Percentiles rank a stretch among this genome's conserved stretches.
phyloP scores from a whole-genome alignment of 2,329 filamentous ascomycete genomes.

The Fusarium sororula region DNA sequence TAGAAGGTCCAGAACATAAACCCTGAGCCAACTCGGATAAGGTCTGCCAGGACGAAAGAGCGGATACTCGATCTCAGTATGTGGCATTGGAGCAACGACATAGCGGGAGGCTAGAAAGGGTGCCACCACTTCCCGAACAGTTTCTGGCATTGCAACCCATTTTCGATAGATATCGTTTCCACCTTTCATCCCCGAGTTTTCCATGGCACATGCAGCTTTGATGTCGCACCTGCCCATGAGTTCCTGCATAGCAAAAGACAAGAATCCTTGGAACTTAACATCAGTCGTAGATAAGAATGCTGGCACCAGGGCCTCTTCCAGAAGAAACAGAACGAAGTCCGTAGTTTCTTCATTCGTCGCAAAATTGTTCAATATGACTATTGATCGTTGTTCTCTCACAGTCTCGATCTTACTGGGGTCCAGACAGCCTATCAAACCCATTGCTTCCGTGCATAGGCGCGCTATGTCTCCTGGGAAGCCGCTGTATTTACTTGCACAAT shows the following conservation, averaged over 20 bases:
- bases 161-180: slow-evolving; percentile 72
- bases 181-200: slow-evolving; percentile 53
- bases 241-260: slow-evolving; percentile 95
- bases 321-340: slow-evolving; percentile 84
- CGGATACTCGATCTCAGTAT: slow-evolving; percentile 73
- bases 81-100: slow-evolving; percentile 70
- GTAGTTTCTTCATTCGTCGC: slow-evolving; percentile 78
- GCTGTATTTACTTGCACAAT: slow-evolving; percentile 85
- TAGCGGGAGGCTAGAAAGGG: slow-evolving; percentile 91
- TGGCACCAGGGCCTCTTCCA: slow-evolving; percentile 89
- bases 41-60: slow-evolving; percentile 75
- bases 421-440: slow-evolving; percentile 89
- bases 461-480: slow-evolving; percentile 73
- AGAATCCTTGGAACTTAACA: slow-evolving; percentile 85
- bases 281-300: slow-evolving; percentile 92
- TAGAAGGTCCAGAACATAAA: slow-evolving; percentile 83
- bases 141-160: slow-evolving; percentile 82
- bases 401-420: slow-evolving; percentile 91
- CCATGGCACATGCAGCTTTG: slow-evolving; percentile 61
- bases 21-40: slow-evolving; percentile 84
- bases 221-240: slow-evolving; percentile 82
- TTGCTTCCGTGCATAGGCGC: slow-evolving; percentile 78
- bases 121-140: slow-evolving; percentile 80
- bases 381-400: slow-evolving; percentile 79
- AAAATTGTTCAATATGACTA: slow-evolving; percentile 90